Conservation (phyloP, 345 rosid species). For the Eucalyptus marginata region DNA sequence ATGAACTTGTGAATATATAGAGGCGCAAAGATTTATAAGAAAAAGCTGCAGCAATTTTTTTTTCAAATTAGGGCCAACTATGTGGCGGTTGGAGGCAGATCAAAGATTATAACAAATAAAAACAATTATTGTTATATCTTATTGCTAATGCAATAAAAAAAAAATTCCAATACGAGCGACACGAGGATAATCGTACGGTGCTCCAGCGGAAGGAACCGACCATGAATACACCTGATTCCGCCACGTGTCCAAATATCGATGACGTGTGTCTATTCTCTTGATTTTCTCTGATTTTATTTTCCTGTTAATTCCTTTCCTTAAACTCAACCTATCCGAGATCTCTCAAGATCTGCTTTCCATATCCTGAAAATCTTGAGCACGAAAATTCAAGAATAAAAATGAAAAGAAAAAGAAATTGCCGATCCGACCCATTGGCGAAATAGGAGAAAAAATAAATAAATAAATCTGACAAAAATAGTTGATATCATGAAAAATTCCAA, state of each 20-base stretch:
- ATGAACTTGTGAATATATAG: no score
- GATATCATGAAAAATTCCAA: accelerated
- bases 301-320: not conserved
- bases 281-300: not conserved
- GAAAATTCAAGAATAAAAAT: no score
- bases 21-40: no score
- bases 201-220: not conserved
- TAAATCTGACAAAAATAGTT: no score
- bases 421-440: not conserved
- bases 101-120: not conserved
- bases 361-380: not conserved
- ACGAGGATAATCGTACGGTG: not conserved
- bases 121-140: no score
- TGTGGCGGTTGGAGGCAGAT: not conserved
- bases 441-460: no score
- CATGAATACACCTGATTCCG: not conserved
- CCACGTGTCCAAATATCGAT: not conserved
- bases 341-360: not conserved
- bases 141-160: no score
- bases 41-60: no score
- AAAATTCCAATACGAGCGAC: no score
- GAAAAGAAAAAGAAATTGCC: not conserved
- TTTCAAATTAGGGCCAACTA: not conserved
- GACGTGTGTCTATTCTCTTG: not conserved
- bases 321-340: not conserved